Conservation (phyloP, 2,329 filamentous ascomycete genomes). For the Drechslerella coelobrocha region DNA sequence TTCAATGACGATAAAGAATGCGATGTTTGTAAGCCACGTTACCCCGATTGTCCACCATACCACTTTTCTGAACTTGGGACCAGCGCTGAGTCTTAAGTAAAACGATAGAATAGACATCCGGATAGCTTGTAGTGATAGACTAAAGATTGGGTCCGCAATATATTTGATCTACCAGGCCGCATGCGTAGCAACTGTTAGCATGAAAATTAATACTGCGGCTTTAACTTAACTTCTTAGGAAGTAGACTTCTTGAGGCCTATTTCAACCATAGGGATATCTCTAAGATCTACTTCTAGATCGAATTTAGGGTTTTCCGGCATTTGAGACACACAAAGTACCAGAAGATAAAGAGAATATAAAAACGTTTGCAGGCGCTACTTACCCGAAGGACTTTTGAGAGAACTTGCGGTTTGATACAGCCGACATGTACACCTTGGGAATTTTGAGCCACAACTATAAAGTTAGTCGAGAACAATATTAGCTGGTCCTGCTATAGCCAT, state of each 20-base stretch:
- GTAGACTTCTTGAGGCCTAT: no score
- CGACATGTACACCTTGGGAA: conserved; percentile 8
- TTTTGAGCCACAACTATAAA: conserved; percentile 5
- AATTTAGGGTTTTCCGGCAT: no score
- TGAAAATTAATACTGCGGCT: no score
- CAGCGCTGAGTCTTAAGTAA: conserved; percentile 33
- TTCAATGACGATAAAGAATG: conserved; percentile 13
- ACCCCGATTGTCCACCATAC: conserved; percentile 7
- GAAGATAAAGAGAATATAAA: neutral
- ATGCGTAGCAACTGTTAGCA: no score
- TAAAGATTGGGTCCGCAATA: conserved; percentile 26
- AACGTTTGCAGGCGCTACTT: neutral
- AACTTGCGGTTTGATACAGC: conserved; percentile 13
- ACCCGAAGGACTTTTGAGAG: conserved; percentile 12
- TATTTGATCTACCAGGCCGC: conserved; percentile 24
- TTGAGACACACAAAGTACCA: no score
- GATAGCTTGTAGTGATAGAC: conserved; percentile 15
- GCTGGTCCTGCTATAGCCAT: neutral
- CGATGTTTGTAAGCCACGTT: conserved; percentile 14
- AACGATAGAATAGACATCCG: conserved; percentile 32
- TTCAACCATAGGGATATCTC: no score
- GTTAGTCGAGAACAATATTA: neutral
- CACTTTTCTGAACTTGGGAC: conserved; percentile 19
- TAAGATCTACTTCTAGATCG: no score
- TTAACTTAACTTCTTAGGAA: neutral